Evolutionary conservation across 139 green algal species (phyloP).

Genomic region (Volvox reticuliferus): DNA sequence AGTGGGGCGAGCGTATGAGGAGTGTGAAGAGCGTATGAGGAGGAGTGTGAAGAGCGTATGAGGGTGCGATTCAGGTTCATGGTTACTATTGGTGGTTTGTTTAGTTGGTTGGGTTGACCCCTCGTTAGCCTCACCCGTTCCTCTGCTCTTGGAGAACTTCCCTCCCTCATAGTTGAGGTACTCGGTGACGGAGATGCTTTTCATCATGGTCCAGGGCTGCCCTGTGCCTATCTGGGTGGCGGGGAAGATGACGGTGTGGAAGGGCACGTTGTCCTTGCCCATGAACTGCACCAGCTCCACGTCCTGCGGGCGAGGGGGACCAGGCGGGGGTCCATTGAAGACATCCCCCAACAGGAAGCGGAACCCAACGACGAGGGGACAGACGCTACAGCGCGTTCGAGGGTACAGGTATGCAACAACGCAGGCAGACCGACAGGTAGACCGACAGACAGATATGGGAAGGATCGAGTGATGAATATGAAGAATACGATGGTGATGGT

Average conservation of each 20-base stretch:
- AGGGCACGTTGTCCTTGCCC: constrained; percentile 99
- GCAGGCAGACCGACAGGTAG: too few species aligned
- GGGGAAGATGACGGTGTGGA: constrained; percentile 99
- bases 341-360: too few species aligned
- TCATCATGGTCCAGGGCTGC: constrained; percentile 95
- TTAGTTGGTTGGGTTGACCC: too few species aligned
- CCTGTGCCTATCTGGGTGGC: constrained; percentile 84
- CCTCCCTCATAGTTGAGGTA: constrained; percentile 99
- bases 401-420: too few species aligned
- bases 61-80: neutral
- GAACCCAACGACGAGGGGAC: too few species aligned
- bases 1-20: neutral
- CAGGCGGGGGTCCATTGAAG: too few species aligned
- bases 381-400: too few species aligned
- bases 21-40: neutral
- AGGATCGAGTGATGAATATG: too few species aligned
- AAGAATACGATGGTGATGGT: too few species aligned
- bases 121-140: constrained; percentile 68
- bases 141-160: constrained; percentile 97
- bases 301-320: constrained; percentile 63
- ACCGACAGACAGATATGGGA: too few species aligned
- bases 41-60: neutral
- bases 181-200: constrained; percentile 95
- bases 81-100: too few species aligned
- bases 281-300: constrained; percentile 99